phyloP scores from a whole-genome alignment of 2,329 filamentous ascomycete genomes.

The Elsinoe necatrix region DNA sequence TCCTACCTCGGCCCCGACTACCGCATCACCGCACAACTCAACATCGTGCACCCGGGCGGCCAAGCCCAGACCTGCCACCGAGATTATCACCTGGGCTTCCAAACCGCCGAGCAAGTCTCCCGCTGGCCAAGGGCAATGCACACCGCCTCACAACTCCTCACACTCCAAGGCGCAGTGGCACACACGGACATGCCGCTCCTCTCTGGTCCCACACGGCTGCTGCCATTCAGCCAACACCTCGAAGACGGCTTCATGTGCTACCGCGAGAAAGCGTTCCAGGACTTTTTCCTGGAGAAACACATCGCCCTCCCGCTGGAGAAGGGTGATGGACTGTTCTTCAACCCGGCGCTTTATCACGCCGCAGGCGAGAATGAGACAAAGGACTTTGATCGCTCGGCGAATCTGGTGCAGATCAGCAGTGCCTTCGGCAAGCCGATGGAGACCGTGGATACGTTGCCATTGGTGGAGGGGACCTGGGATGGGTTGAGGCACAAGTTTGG shows the following conservation, averaged over 20 bases:
- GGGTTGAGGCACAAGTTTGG: slow-evolving; percentile 29
- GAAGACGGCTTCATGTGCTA: slow-evolving; percentile 52
- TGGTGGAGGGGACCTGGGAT: slow-evolving; percentile 42
- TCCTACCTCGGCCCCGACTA: slow-evolving; percentile 54
- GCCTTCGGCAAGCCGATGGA: slow-evolving; percentile 60
- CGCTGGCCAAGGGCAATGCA: slow-evolving; percentile 48
- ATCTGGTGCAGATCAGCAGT: slow-evolving; percentile 53
- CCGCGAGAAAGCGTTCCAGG: slow-evolving; percentile 43
- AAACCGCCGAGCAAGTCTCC: slow-evolving; percentile 40
- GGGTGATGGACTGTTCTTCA: slow-evolving; percentile 57
- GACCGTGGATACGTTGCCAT: slow-evolving; percentile 44
- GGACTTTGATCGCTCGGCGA: slow-evolving; percentile 48
- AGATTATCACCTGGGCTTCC: slow-evolving; percentile 59
- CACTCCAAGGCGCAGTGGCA: slow-evolving; percentile 55
- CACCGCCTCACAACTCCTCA: slow-evolving; percentile 48
- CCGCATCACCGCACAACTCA: slow-evolving; percentile 54
- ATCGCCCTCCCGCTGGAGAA: slow-evolving; percentile 45
- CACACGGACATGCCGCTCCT: slow-evolving; percentile 52
- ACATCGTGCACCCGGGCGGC: slow-evolving; percentile 53
- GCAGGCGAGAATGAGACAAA: slow-evolving; percentile 49
- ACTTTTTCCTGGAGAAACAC: slow-evolving; percentile 47
- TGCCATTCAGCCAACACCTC: slow-evolving; percentile 54
- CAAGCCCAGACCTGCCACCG: slow-evolving; percentile 50
- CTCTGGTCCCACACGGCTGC: slow-evolving; percentile 51
- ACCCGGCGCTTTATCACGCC: slow-evolving; percentile 55